Base-by-base conservation (phyloP, 202 grass and related monocot genomes). In the Cymbopogon flexuosus region DNA sequence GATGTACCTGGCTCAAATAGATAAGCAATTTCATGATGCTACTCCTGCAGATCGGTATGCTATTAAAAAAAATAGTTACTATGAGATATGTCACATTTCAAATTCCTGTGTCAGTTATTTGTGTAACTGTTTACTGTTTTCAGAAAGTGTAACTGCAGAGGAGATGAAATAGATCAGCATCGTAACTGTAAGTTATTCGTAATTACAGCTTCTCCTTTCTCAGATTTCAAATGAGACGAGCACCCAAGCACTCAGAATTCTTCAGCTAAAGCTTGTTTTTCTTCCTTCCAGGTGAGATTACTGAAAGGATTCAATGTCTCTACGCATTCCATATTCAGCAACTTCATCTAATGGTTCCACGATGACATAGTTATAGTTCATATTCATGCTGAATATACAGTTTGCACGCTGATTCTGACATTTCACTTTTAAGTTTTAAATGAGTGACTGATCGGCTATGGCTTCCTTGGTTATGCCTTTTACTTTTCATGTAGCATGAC, bases 1-100 rank as follows among this genome's bases (percentile, higher is more conserved):
- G 68, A 87, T 87, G 75, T 94, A 90, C 84, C 82, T 88, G 83
- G 63, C 70, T 76, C 91, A 94, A 90, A 86, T 97, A 77, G 88
- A 91, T 69, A 94, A 84, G 42, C 81, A 77, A 65, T 73, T 94
- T 75, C 41, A 83, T 86, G 88, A 83, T 87, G 84, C 67, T 76
- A 11, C 66, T 88, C 82, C 74, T 75, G 30, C 45, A 79, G 62
- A 83, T 70, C 87, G 86, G 94, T 33, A 33, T 33, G 31, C 31
- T 33, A 33, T 33, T 33, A 33, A 68, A 83, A 33, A 31, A 23
- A 8, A 16, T 65, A 35, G 56, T 68, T 54, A 51, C 2, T 91
- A 35, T n/a, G 52, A 83, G 79, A 27, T 82, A 63, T 70, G 21
- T 34, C 49, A 74, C 19, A 47, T 45, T 88, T 88, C 43, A 75